Evolutionary conservation across 345 rosid genomes (phyloP), one percentile per base, ranked within the genome.

Genomic region (Brassica rapa): DNA sequence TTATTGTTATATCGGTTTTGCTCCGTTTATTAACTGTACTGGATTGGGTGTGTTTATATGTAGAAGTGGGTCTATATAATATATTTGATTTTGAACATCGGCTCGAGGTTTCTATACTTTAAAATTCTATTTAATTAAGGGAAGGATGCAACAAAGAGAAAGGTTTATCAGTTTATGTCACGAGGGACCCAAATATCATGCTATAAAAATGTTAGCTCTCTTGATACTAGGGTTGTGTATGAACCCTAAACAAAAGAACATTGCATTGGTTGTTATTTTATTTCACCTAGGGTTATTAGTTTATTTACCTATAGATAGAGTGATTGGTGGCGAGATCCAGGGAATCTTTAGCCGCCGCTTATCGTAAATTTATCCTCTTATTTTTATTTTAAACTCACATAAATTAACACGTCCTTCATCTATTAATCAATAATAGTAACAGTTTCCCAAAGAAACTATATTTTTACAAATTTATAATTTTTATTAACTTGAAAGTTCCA

Each of bases 261-360:
- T 14, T n/a, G 56, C 56, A 12, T 46, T 46, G 53, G 53, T 46
- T 46, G 53, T 46, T 46, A 12, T 46, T 46, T 46, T 12, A 46
- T 46, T 46, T 46, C 15, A 33, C 51, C 25, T 51, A 37, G 32
- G 61, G 15, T 61, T 61, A 32, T 12, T 46, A 12, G 15, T 12
- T 46, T 46, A 46, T 46, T 46, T 6, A 14, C 59, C 19, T 71
- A 39, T 1, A 16, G 16, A 43, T 4, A 27, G 79, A 75, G 83
- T 81, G 77, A 76, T 71, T 76, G 77, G 81, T 81, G 81, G 77
- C 73, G 77, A 81, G 69, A 81, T 71, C 5, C 51, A 41, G 69
- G 83, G 73, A 33, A 57, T 76, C 62, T 73, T 75, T 71, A 76
- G 81, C 83, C 81, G 74, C 83, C 70, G 81, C 81, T 60, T 46